phyloP scores from a whole-genome alignment of 2,329 filamentous ascomycete genomes.

The Ceratocystiopsis brevicomis region DNA sequence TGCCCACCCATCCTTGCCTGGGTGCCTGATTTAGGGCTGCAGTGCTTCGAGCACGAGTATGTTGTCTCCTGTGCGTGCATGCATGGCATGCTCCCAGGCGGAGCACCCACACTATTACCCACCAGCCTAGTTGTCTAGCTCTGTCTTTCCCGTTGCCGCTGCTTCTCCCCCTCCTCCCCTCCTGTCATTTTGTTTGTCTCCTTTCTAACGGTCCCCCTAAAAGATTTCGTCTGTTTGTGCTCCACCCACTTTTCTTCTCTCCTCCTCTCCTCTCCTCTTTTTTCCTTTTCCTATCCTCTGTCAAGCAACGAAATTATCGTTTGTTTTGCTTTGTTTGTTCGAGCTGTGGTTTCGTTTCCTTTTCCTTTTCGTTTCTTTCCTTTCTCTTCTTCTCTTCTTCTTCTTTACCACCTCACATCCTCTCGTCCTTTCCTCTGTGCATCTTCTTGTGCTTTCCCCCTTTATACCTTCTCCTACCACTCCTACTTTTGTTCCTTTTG shows the following conservation, averaged over 20 bases:
- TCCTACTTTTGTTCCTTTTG: no score
- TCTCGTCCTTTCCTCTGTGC: conserved; percentile 4
- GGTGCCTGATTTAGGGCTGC: no score
- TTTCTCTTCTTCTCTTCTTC: conserved; percentile 13
- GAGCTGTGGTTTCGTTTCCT: conserved; percentile 5
- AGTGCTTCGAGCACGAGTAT: no score
- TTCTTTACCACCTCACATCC: conserved; percentile 12
- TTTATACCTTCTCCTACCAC: no score
- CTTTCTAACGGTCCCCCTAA: no score
- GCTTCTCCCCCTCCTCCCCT: background rate
- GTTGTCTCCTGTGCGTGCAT: no score
- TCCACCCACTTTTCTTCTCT: background rate
- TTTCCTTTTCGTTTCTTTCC: conserved; percentile 10
- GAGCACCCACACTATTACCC: no score
- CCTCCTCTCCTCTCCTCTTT: background rate
- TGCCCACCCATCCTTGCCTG: no score
- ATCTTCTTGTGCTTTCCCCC: background rate
- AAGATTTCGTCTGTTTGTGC: background rate
- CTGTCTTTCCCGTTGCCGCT: conserved; percentile 3
- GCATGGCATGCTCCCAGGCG: no score
- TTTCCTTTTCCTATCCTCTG: background rate
- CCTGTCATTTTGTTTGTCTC: conserved; percentile 2
- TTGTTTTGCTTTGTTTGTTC: conserved; percentile 5
- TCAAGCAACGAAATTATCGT: conserved; percentile 8
- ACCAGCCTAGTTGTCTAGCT: background rate